Evolutionary conservation across 2,329 filamentous ascomycete species (phyloP).

Genomic region (Tolypocladium pustulatum): DNA sequence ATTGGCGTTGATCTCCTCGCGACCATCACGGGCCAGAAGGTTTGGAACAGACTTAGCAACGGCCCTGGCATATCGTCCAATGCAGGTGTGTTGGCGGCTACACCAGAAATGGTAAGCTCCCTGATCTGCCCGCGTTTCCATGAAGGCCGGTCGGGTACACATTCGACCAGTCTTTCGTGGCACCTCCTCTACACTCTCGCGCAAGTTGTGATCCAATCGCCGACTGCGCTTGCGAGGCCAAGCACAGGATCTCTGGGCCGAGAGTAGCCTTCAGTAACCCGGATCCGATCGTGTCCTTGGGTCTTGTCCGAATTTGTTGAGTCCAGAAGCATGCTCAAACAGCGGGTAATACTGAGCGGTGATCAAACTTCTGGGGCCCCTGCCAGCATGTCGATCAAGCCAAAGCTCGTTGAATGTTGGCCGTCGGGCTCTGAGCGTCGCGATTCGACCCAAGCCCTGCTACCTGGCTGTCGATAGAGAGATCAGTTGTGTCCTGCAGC

Average conservation of each 20-base stretch:
- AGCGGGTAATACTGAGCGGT: background rate
- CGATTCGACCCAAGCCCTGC: background rate
- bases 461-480: background rate
- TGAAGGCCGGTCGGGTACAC: background rate
- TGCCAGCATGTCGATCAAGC: background rate
- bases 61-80: slow-evolving; percentile 5
- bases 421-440: background rate
- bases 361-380: background rate
- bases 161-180: background rate
- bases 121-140: slow-evolving; percentile 4
- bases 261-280: background rate
- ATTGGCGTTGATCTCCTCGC: background rate
- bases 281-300: background rate
- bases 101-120: slow-evolving; percentile 3
- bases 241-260: background rate
- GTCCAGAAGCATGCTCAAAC: background rate
- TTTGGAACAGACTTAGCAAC: background rate
- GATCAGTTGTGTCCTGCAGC: background rate
- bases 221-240: background rate
- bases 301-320: background rate
- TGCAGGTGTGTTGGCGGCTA: slow-evolving; percentile 3
- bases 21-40: background rate
- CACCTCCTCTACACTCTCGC: background rate
- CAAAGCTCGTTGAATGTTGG: background rate
- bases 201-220: background rate